These are phyloP conservation scores for Pythium monospermum DNA, from an alignment of 352 stramenopile species.

Conservation along the genomic window DNA sequence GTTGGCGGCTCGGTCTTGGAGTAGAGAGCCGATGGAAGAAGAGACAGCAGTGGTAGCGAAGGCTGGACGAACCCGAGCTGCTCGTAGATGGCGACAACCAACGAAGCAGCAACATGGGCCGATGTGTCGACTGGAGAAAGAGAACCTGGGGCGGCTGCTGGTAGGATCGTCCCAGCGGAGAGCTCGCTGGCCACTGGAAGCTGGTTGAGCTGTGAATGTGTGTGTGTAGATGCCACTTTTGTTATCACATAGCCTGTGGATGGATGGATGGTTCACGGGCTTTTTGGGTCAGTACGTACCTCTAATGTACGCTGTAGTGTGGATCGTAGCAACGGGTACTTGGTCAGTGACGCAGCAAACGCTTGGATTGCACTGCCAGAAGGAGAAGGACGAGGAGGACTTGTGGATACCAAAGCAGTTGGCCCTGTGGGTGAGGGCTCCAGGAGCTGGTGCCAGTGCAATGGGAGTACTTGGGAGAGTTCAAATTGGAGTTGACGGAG, in stretches of 20 bases:
- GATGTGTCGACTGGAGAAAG: conserved; percentile 2
- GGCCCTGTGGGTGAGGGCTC: too few species aligned
- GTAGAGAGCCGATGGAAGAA: background rate
- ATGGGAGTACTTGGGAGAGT: conserved; percentile 29
- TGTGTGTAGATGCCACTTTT: too few species aligned
- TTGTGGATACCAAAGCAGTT: background rate
- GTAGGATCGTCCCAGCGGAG: background rate
- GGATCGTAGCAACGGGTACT: background rate
- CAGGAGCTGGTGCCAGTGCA: conserved; percentile 39
- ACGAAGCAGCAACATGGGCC: conserved; percentile 26
- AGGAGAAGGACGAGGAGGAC: background rate
- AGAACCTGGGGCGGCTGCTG: background rate
- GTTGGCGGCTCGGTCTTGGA: background rate
- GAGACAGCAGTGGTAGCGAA: background rate
- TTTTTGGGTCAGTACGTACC: too few species aligned
- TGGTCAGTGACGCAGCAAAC: background rate
- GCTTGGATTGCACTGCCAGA: too few species aligned
- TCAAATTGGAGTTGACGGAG: conserved; percentile 33
- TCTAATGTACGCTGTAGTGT: conserved; percentile 8
- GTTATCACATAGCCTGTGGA: too few species aligned
- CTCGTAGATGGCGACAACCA: conserved; percentile 43
- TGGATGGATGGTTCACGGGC: too few species aligned
- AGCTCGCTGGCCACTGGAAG: background rate
- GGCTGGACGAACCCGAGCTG: conserved; percentile 22
- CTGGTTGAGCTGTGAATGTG: too few species aligned